Conservation (phyloP, 257 asterid genomes). For the Solanum phureja region DNA sequence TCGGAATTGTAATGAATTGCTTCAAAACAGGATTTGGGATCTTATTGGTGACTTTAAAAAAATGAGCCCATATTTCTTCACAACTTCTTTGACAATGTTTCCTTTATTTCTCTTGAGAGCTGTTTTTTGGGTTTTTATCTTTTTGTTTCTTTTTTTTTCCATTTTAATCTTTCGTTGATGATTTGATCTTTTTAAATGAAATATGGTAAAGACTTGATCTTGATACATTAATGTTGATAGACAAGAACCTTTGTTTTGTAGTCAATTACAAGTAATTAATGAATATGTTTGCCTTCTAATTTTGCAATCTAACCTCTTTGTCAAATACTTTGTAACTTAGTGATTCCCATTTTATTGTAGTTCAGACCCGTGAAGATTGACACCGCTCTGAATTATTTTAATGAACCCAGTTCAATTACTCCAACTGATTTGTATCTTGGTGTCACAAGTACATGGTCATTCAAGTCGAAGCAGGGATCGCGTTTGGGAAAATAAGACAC, state of each 20-base stretch:
- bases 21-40: no score
- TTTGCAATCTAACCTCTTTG: neutral
- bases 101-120: no score
- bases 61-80: no score
- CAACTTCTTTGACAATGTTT: no score
- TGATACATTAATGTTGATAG: neutral
- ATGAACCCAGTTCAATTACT: conserved; percentile 1
- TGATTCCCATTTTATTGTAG: conserved; percentile 15
- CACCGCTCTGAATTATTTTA: conserved; percentile 34
- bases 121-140: no score
- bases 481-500: neutral
- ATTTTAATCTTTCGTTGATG: no score
- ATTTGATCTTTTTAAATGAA: no score
- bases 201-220: neutral
- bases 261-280: neutral
- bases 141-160: no score
- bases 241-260: no score
- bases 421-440: conserved; percentile 47
- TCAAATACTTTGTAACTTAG: neutral
- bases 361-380: conserved; percentile 37
- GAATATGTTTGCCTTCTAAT: neutral
- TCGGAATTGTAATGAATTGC: no score
- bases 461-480: conserved; percentile 53
- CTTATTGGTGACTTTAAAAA: no score
- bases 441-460: conserved; percentile 66